These are phyloP conservation scores for Colletotrichum incanum DNA, from an alignment of 2,329 filamentous ascomycete genomes.

Conservation along the genomic window DNA sequence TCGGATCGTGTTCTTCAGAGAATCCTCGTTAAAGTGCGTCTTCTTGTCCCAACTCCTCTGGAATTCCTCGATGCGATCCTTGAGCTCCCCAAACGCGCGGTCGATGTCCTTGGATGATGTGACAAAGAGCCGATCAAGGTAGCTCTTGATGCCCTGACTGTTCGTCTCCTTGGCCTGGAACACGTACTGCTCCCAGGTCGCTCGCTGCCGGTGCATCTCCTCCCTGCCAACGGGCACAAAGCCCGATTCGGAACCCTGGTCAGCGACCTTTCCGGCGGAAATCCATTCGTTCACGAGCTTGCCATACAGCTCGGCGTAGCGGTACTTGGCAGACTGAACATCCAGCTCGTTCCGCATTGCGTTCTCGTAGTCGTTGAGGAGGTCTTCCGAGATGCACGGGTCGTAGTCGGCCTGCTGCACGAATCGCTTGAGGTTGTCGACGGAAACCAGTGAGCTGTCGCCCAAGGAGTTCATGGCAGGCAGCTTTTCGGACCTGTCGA, in stretches of 20 bases:
- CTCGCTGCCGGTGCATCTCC: conserved; percentile 68
- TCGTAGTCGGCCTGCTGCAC: conserved; percentile 69
- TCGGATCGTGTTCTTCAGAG: conserved; percentile 53
- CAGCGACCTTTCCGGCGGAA: conserved; percentile 52
- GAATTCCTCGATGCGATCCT: conserved; percentile 56
- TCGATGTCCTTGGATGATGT: conserved; percentile 53
- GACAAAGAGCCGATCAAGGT: conserved; percentile 67
- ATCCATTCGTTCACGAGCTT: conserved; percentile 70
- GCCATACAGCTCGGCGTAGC: conserved; percentile 71
- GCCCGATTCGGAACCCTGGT: conserved; percentile 50
- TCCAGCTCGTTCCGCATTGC: conserved; percentile 63
- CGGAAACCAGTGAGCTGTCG: conserved; percentile 50
- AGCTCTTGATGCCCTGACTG: conserved; percentile 60
- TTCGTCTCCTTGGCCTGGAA: conserved; percentile 66
- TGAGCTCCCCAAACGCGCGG: conserved; percentile 60
- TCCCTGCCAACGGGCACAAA: conserved; percentile 66
- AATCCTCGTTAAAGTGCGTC: conserved; percentile 51
- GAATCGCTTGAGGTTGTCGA: conserved; percentile 64
- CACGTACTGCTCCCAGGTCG: conserved; percentile 70
- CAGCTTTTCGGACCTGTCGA: conserved; percentile 55
- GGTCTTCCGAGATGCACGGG: conserved; percentile 63
- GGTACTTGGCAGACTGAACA: conserved; percentile 67
- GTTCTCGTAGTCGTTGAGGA: conserved; percentile 63
- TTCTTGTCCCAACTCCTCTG: conserved; percentile 47
- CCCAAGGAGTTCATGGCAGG: conserved; percentile 51